Conservation (phyloP, 2,329 filamentous ascomycete genomes). For the Alternaria longipes region DNA sequence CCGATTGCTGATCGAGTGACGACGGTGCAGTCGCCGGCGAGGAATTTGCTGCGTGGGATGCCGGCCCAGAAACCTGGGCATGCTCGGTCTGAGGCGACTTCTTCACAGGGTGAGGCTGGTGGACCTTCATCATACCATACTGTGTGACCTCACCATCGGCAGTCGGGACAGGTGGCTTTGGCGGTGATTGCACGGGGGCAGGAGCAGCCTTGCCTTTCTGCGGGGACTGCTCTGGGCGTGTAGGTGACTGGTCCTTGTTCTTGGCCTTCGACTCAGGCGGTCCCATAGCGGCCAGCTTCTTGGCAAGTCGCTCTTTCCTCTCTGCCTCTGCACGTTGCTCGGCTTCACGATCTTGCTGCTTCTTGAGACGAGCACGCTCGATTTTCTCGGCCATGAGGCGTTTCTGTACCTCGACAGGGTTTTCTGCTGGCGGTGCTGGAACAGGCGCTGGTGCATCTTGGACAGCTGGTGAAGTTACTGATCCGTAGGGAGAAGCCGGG, state of each 20-base stretch:
- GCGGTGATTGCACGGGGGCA: constrained; percentile 55
- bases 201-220: constrained; percentile 57
- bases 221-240: constrained; percentile 46
- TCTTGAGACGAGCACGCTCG: constrained; percentile 73
- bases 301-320: constrained; percentile 72
- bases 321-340: constrained; percentile 78
- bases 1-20: constrained; percentile 28
- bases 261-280: constrained; percentile 55
- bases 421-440: constrained; percentile 62
- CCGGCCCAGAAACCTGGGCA: constrained; percentile 22
- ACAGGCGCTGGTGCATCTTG: constrained; percentile 41
- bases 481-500: constrained; percentile 50
- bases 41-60: constrained; percentile 24
- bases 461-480: constrained; percentile 32
- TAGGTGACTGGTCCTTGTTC: constrained; percentile 50
- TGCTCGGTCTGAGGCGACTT: constrained; percentile 35
- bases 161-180: constrained; percentile 67
- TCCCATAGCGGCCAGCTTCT: constrained; percentile 76
- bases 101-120: constrained; percentile 63
- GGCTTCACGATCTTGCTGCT: constrained; percentile 64
- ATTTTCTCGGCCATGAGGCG: constrained; percentile 75
- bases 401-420: constrained; percentile 71
- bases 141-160: constrained; percentile 66
- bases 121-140: constrained; percentile 70
- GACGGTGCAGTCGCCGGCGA: constrained; percentile 35